These are phyloP conservation scores for Theileria annulata DNA, from an alignment of 169 alveolate species.

Conservation along the genomic window DNA sequence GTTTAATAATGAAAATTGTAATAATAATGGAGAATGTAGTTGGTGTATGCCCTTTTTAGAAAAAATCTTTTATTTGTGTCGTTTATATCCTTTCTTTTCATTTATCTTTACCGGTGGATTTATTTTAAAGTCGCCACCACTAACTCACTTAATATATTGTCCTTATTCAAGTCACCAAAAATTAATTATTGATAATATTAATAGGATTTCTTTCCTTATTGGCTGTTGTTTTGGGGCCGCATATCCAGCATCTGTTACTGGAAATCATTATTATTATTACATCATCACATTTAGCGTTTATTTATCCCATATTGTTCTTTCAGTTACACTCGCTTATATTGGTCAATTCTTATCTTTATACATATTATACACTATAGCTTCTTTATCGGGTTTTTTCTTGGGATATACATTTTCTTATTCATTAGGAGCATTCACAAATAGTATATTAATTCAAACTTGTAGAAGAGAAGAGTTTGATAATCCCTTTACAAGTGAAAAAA, in stretches of 20 bases:
- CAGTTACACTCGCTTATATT: not conserved
- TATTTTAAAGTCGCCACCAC: not conserved
- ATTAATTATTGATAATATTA: not conserved
- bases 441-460: slow-evolving; percentile 15
- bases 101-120: slow-evolving; percentile 2
- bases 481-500: not conserved
- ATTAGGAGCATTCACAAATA: slow-evolving; percentile 13
- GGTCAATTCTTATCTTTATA: not conserved
- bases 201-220: slow-evolving; percentile 6
- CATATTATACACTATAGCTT: not conserved
- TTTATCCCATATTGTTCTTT: not conserved
- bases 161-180: not conserved
- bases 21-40: too few relatives aligned
- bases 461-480: not conserved
- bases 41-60: too few relatives aligned
- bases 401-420: slow-evolving; percentile 17
- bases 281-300: not conserved
- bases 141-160: not conserved
- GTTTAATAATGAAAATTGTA: too few relatives aligned
- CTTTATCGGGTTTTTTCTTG: not conserved
- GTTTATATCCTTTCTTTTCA: not conserved
- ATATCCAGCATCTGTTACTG: slow-evolving; percentile 7
- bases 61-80: too few relatives aligned
- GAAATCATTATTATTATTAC: not conserved
- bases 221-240: slow-evolving; percentile 20